These are phyloP conservation scores for Pleurozium schreberi DNA, from an alignment of 225 moss, liverwort and hornwort genomes.

Conservation along the genomic window DNA sequence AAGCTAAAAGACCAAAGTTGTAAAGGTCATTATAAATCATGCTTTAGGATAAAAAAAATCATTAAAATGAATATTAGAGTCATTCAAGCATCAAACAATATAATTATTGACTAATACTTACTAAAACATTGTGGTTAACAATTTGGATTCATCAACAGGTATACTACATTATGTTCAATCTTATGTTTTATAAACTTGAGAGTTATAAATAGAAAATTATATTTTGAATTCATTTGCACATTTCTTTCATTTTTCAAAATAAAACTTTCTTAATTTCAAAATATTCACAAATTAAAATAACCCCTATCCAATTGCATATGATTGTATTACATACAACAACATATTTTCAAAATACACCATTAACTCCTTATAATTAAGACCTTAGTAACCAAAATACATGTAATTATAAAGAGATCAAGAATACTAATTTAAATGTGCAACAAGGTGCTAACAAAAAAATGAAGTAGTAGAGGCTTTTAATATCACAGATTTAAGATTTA, in stretches of 20 bases:
- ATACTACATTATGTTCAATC: accelerated
- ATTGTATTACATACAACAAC: background rate
- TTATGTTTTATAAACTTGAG: too few relatives aligned
- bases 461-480: background rate
- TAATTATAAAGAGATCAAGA: background rate
- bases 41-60: background rate
- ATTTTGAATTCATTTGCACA: background rate
- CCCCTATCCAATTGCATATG: background rate
- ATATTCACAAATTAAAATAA: background rate
- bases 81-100: background rate
- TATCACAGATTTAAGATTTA: background rate
- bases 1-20: background rate
- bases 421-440: background rate
- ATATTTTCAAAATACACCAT: background rate
- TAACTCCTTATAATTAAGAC: background rate
- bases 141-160: background rate
- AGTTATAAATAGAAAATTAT: background rate
- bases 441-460: background rate
- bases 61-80: background rate
- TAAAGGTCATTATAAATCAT: background rate
- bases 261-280: accelerated
- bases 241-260: too few relatives aligned
- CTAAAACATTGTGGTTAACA: background rate
- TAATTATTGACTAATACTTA: background rate
- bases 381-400: background rate